These are phyloP conservation scores for Wickerhamiella parazyma DNA, from an alignment of 805 yeast species.

Conservation along the genomic window DNA sequence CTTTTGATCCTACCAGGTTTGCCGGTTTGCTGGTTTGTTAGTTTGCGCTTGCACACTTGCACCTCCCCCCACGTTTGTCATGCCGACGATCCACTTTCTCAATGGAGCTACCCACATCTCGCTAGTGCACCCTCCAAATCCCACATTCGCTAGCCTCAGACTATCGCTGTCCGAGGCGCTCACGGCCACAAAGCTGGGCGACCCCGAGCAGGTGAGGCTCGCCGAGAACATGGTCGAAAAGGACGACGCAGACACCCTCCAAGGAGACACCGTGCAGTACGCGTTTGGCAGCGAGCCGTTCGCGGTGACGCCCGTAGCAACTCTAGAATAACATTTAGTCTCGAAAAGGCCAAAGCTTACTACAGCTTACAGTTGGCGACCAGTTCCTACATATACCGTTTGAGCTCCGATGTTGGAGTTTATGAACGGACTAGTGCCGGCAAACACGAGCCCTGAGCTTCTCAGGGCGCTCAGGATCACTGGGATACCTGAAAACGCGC, in stretches of 20 bases:
- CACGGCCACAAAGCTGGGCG: neutral
- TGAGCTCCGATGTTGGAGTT: neutral
- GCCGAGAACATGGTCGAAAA: neutral
- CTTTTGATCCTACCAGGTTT: too few species aligned
- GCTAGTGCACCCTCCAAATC: neutral
- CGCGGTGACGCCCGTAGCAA: neutral
- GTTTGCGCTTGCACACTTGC: too few species aligned
- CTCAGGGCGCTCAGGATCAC: constrained; percentile 80
- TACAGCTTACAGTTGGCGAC: neutral
- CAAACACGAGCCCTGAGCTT: constrained; percentile 7
- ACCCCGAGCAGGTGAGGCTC: neutral
- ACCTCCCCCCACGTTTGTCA: neutral
- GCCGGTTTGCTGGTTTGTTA: too few species aligned
- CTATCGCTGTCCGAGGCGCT: neutral
- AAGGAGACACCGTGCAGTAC: neutral
- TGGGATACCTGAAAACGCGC: constrained; percentile 67
- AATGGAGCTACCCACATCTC: constrained; percentile 5
- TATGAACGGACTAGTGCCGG: constrained; percentile 5
- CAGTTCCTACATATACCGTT: neutral
- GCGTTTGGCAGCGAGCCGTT: neutral
- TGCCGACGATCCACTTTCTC: constrained; percentile 2
- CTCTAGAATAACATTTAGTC: neutral
- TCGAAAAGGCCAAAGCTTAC: too few species aligned
- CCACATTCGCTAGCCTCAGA: neutral
- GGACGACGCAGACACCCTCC: neutral